phyloP scores from a whole-genome alignment of 2,329 filamentous ascomycete genomes.

The Beauveria brongniartii region DNA sequence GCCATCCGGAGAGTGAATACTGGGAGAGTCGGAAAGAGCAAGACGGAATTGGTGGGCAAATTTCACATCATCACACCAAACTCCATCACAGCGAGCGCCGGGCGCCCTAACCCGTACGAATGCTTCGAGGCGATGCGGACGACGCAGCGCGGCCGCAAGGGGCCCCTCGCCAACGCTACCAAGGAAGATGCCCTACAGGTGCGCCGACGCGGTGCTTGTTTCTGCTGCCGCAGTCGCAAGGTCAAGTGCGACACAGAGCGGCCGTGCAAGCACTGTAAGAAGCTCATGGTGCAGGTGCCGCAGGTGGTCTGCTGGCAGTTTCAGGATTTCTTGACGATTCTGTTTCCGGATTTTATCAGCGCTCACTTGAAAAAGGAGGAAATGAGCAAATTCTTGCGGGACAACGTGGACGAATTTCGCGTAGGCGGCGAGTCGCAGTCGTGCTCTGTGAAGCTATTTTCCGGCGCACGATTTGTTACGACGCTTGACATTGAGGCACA shows the following conservation, averaged over 20 bases:
- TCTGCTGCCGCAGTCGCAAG: slow-evolving; percentile 52
- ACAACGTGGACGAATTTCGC: slow-evolving; percentile 40
- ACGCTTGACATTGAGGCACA: slow-evolving; percentile 40
- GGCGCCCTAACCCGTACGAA: slow-evolving; percentile 44
- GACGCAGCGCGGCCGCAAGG: slow-evolving; percentile 48
- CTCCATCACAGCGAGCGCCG: slow-evolving; percentile 42
- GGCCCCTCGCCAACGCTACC: slow-evolving; percentile 44
- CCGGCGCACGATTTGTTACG: slow-evolving; percentile 35
- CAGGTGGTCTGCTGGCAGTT: slow-evolving; percentile 54
- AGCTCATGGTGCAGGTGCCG: slow-evolving; percentile 40
- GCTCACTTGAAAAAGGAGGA: slow-evolving; percentile 42
- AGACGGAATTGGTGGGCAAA: slow-evolving; percentile 29
- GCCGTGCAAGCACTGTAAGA: slow-evolving; percentile 49
- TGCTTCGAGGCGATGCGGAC: slow-evolving; percentile 46
- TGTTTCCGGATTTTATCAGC: slow-evolving; percentile 46
- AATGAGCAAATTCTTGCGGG: slow-evolving; percentile 38
- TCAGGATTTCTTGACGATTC: slow-evolving; percentile 41
- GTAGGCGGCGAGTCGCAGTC: slow-evolving; percentile 32
- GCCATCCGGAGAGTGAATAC: slow-evolving; percentile 35
- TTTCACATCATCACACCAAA: slow-evolving; percentile 49
- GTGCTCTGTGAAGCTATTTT: slow-evolving; percentile 40
- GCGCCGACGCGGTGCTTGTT: slow-evolving; percentile 46
- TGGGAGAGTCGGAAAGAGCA: slow-evolving; percentile 39
- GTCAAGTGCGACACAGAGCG: slow-evolving; percentile 49
- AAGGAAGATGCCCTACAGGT: slow-evolving; percentile 48